phyloP scores from a whole-genome alignment of 2,329 filamentous ascomycete species.

The Rhynchosporium secalis region DNA sequence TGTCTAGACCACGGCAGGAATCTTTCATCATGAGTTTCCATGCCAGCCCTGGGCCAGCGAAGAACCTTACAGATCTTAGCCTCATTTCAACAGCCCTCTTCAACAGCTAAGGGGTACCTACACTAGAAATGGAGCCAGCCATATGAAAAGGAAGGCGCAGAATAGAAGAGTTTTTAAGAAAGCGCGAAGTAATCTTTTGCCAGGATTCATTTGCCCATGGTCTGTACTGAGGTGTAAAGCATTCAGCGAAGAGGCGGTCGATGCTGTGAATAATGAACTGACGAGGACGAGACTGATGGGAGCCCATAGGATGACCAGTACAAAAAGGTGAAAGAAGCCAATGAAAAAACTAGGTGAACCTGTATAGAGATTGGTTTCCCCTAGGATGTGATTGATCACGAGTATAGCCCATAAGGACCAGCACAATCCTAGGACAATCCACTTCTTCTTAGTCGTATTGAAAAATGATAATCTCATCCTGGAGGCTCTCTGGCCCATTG shows the following conservation, averaged over 20 bases:
- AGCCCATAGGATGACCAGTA: too few species aligned
- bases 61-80: conserved; percentile 11
- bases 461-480: neutral
- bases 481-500: conserved; percentile 1
- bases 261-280: too few species aligned
- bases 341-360: too few species aligned
- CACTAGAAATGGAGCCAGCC: conserved; percentile 13
- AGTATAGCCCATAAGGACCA: too few species aligned
- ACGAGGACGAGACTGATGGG: too few species aligned
- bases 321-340: too few species aligned
- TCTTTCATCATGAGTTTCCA: conserved; percentile 30
- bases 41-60: conserved; percentile 10
- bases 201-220: neutral
- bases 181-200: too few species aligned
- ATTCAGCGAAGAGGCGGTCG: too few species aligned
- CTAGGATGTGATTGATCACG: neutral
- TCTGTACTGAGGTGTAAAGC: too few species aligned
- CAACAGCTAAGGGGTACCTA: conserved; percentile 5
- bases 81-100: neutral
- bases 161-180: too few species aligned
- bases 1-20: conserved; percentile 29
- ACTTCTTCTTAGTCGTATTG: neutral
- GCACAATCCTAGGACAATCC: neutral
- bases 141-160: neutral
- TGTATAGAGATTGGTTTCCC: neutral